Evolutionary conservation across 495 filamentous ascomycete genomes (phyloP), one percentile per base, ranked within the genome.

Genomic region (Aspergillus baeticus): DNA sequence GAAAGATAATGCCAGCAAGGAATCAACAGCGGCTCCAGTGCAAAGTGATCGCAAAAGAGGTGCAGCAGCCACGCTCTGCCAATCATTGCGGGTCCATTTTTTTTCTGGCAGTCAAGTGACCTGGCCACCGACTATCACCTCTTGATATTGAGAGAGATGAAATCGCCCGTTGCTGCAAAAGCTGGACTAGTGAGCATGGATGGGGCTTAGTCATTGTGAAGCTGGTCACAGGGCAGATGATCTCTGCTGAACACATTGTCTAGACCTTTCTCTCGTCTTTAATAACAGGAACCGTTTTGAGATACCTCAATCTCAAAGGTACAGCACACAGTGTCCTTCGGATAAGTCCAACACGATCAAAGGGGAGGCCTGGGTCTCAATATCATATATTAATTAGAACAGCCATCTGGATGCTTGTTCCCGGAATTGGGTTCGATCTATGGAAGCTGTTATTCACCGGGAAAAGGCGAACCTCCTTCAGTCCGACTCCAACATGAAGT

Each of bases 161-260:
- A 41, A 41, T 41, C 15, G 39, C 10, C 39, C 39, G 21, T 2
- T 43, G 39, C 5, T n/a, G 3, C 1, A 14, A 23, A 3, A 17
- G 42, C 22, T 14, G 21, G n/a, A 45, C 42, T 37, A 37, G 35
- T 37, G 7, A 18, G 39, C 13, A 17, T 20, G 18, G n/a, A 33
- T 15, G 2, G 29, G 26, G 37, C 51, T 64, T 64, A 64, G 62
- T 64, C 62, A 64, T 59, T 58, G 5, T 6, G 0, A 38, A 54
- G 50, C 46, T 54, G 63, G 63, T 65, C 63, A 65, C 63, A 65
- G 63, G 63, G 61, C 54, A 44, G 63, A 35, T 55, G 63, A 65
- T 62, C 62, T 57, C 49, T 60, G 57, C 37, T 59, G 43, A 21
- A 53, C 42, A 8, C 48, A 53, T 60, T 65, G 63, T 65, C 63